Evolutionary conservation across 1,284 basidiomycete species (phyloP), one percentile per base, ranked within the genome.

Genomic region (Irpex rosettiformis): DNA sequence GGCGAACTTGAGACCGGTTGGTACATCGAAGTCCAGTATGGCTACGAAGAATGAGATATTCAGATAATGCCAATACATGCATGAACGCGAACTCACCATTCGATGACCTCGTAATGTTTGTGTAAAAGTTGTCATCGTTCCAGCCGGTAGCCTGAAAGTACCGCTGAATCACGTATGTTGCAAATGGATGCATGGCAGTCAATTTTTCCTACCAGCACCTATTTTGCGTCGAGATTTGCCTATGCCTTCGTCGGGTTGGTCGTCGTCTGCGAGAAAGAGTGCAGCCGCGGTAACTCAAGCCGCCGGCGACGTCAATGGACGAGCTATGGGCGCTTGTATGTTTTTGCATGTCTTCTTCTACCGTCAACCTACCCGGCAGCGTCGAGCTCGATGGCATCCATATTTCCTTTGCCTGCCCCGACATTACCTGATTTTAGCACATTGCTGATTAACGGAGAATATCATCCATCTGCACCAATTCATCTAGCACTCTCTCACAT

Each of bases 61-160:
- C 21, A 59, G 58, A 30, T 43, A n/a, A 56, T 58, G 4, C 43
- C 11, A 25, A 18, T 22, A 27, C 48, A 51, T 51, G 13, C 27
- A 22, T n/a, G 16, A 6, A 7, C 6, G 6, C 7, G 33, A 37
- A 22, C 84, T 61, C 62, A 94, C 93, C 90, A 75, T 84, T 89
- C 0, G 93, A 96, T 37, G 93, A 91, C 45, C 93, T 83, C 4
- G 94, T 98, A 37, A 98, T 71, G 66, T 96, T 93, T 4, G 91
- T 87, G 69, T 95, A 98, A 5, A 96, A 81, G 69, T 96, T 96
- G 74, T 98, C 94, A 72, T 96, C 93, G 69, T 96, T 96, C 96
- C 96, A 98, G 62, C 92, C 92, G 45, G 94, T 97, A 11, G 87
- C 87, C 63, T 85, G 83, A 77, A 95, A 95, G 75, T 97, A 98